Evolutionary conservation across 2,329 filamentous ascomycete genomes (phyloP).

Genomic region (Xylaria sp.): DNA sequence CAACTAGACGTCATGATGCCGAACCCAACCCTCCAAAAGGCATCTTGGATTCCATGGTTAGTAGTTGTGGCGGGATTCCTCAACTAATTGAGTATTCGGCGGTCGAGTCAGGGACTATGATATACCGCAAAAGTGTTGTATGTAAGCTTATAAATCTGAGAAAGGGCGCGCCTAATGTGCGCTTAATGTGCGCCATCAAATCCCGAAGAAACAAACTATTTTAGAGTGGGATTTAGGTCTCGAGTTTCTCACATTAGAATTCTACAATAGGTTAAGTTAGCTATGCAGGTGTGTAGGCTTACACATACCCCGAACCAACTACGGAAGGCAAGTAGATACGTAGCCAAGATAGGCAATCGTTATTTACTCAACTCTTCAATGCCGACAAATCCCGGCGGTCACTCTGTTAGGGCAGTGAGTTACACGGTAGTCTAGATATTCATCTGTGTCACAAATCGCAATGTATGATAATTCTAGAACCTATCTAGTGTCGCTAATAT

Average conservation of each 20-base stretch:
- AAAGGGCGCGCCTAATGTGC: slow-evolving; percentile 26
- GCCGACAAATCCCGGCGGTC: not conserved
- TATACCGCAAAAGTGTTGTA: not conserved
- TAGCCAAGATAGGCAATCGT: no score
- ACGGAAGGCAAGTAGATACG: no score
- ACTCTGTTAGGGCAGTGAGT: not conserved
- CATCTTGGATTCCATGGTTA: slow-evolving; percentile 1
- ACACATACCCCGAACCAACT: not conserved
- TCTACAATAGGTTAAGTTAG: not conserved
- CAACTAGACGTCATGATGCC: not conserved
- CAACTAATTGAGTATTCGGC: not conserved
- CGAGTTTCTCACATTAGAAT: not conserved
- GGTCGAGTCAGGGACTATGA: not conserved
- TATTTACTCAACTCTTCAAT: no score
- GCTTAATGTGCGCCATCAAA: slow-evolving; percentile 16
- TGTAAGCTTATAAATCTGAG: slow-evolving; percentile 26
- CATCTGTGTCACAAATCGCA: no score
- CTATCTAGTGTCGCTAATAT: not conserved
- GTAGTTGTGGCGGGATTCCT: not conserved
- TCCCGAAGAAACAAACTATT: slow-evolving; percentile 19
- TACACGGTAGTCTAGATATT: not conserved
- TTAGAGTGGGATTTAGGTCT: slow-evolving; percentile 1
- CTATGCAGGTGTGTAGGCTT: not conserved
- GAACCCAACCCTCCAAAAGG: not conserved
- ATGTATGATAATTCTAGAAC: not conserved